Evolutionary conservation across 148 eudicot species (phyloP), one percentile per base, ranked within the genome.

Genomic region (Euryodendron excelsum): DNA sequence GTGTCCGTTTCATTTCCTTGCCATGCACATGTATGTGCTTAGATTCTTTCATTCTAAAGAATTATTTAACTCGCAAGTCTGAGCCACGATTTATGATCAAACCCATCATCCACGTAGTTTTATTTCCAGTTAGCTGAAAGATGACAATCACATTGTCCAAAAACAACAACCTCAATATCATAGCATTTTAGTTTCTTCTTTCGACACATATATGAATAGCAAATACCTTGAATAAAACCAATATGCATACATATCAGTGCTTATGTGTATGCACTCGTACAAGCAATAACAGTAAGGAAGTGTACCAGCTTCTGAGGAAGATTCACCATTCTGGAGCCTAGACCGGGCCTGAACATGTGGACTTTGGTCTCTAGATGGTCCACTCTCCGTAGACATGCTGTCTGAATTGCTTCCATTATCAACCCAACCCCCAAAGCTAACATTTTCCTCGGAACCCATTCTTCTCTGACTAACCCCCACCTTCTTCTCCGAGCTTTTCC

Each of bases 281-380:
- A 44, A 53, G 17, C 3, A 18, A 69, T 21, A 8, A 9, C n/a
- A 21, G n/a, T 14, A 63, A 74, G 14, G 21, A 77, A 59, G 11
- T 73, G 50, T 87, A 92, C 98, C 99, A 75, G 86, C 85, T 78
- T 84, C 94, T 75, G 97, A 85, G 2, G 94, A 89, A 23, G 88
- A 78, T 80, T 86, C 88, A 12, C 67, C 85, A 75, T 84, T 78
- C 48, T 84, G 87, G n/a, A 94, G 82, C 66, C 97, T 85, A 47
- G 99, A 93, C 47, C 84, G 87, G 4, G 82, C 84, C 74, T 85
- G 94, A 31, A 86, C 47, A 34, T 74, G 81, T 15, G 90, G 91
- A 72, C 87, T 92, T 56, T 74, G 89, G 13, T 83, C 91, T 41
- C 89, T 84, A 1, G 87, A 86, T 4, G 80, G 85, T 10, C 85